Percentiles rank a stretch among this genome's conserved stretches.
These are phyloP conservation scores for Pharus latifolius DNA, from an alignment of 176 grass and related monocot species.

Conservation along the genomic window DNA sequence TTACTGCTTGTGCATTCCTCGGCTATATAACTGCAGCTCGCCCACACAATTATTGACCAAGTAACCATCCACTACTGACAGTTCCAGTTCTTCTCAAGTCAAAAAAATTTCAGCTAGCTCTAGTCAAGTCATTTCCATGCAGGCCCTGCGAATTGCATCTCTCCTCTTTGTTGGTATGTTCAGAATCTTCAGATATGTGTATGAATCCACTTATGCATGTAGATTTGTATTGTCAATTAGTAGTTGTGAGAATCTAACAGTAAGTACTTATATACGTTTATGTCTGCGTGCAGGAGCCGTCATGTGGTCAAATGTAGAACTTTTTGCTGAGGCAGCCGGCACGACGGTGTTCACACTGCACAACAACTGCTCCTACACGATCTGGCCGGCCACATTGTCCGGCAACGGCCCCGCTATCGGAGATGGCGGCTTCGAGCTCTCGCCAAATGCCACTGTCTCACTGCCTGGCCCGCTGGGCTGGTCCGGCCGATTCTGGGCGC, in stretches of 20 bases:
- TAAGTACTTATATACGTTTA: not conserved
- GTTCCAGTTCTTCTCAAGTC: not conserved
- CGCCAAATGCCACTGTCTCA: slow-evolving; percentile 31
- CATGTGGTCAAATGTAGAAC: not conserved
- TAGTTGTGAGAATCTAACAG: too few relatives aligned
- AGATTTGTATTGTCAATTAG: too few relatives aligned
- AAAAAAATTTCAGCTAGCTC: not conserved
- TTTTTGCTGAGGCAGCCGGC: not conserved
- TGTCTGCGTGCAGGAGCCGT: not conserved
- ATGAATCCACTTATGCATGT: too few relatives aligned
- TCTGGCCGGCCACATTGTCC: slow-evolving; percentile 73
- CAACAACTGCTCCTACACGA: slow-evolving; percentile 61
- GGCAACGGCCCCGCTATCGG: slow-evolving; percentile 52
- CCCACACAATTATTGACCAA: not conserved
- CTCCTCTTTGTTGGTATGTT: slow-evolving; percentile 17
- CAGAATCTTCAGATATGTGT: not conserved
- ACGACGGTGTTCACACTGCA: slow-evolving; percentile 57
- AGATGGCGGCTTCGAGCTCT: slow-evolving; percentile 60
- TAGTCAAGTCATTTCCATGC: slow-evolving; percentile 4
- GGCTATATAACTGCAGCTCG: not conserved
- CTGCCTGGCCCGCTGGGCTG: slow-evolving; percentile 49
- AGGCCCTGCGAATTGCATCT: not conserved
- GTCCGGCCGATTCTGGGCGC: slow-evolving; percentile 67
- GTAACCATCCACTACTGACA: not conserved
- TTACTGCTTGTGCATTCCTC: not conserved